Evolutionary conservation across 306 rosid species (phyloP).

Genomic region (Delonix regia): DNA sequence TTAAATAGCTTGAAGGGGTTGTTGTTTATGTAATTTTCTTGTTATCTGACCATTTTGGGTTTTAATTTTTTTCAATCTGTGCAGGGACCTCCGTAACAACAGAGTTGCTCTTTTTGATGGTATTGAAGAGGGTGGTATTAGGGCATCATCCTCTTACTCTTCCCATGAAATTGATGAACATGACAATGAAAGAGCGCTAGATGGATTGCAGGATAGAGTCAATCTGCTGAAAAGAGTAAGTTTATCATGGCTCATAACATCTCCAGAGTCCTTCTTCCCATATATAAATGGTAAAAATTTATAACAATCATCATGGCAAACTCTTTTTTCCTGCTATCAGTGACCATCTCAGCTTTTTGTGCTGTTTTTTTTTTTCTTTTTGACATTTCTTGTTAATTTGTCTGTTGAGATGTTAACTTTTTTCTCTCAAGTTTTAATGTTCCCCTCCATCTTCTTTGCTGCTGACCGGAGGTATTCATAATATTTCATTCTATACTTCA

Average conservation of each 20-base stretch:
- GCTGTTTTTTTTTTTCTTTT: neutral
- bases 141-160: conserved; percentile 51
- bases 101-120: conserved; percentile 61
- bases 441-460: conserved; percentile 13
- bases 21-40: conserved; percentile 41
- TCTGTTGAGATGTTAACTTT: neutral
- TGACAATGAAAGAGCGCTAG: conserved; percentile 80
- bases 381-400: neutral
- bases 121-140: conserved; percentile 58
- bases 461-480: conserved; percentile 16
- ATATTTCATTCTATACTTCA: neutral
- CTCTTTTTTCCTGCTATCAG: conserved; percentile 12
- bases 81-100: conserved; percentile 46
- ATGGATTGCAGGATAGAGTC: conserved; percentile 94
- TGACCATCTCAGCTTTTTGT: neutral
- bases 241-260: conserved; percentile 12
- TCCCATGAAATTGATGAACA: conserved; percentile 95
- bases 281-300: neutral
- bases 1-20: conserved; percentile 23
- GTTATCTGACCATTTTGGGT: conserved; percentile 28
- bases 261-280: neutral
- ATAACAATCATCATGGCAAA: neutral
- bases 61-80: neutral
- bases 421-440: neutral
- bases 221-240: conserved; percentile 86